Conservation (phyloP, 306 rosid genomes). For the Arachis hypogaea region DNA sequence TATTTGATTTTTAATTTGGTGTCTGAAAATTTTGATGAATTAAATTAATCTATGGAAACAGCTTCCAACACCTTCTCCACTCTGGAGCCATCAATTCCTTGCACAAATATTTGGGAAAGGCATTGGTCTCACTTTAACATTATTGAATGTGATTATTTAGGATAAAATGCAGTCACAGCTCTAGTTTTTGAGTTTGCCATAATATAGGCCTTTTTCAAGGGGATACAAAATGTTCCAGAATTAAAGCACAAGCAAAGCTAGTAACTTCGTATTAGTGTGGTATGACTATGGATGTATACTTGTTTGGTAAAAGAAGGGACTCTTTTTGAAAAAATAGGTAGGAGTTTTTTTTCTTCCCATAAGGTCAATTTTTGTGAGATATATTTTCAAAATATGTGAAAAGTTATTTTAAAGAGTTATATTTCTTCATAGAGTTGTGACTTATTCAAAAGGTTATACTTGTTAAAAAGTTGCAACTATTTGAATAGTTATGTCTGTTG, state of each 20-base stretch:
- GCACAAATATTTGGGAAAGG: background rate
- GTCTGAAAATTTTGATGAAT: no score
- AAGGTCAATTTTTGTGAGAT: no score
- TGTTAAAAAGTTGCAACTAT: no score
- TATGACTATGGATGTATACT: background rate
- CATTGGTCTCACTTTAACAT: background rate
- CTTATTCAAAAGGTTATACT: no score
- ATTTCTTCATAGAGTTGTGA: no score
- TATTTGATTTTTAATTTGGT: no score
- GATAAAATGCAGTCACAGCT: conserved; percentile 1
- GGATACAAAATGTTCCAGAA: background rate
- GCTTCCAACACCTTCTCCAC: conserved; percentile 80
- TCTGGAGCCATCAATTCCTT: conserved; percentile 84
- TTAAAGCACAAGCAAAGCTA: background rate
- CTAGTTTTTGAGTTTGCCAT: conserved; percentile 8
- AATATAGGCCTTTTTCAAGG: background rate
- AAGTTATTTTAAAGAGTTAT: no score
- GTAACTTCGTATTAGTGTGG: background rate
- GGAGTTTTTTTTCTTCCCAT: no score
- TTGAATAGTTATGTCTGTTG: no score
- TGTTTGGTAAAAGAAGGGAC: no score
- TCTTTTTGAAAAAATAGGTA: no score
- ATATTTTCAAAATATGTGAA: no score
- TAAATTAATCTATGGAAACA: conserved; percentile 23
- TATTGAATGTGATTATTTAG: background rate